phyloP scores from a whole-genome alignment of 2,329 filamentous ascomycete genomes.

The Alternaria sp. region DNA sequence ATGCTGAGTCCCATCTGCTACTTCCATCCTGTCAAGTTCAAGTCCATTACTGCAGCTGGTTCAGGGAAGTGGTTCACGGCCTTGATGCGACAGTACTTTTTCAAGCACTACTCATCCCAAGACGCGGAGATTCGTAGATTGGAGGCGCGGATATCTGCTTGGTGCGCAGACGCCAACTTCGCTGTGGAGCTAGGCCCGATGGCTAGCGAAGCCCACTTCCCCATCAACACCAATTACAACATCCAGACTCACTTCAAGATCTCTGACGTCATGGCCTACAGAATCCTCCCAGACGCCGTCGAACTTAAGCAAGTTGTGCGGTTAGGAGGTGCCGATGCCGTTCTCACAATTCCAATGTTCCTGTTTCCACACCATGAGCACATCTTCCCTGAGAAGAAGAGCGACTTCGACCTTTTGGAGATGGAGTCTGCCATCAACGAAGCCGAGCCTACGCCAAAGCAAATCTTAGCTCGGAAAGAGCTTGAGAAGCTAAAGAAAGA shows the following conservation, averaged over 20 bases:
- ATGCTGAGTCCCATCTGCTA: slow-evolving; percentile 60
- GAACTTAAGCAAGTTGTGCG: slow-evolving; percentile 59
- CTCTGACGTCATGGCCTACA: slow-evolving; percentile 60
- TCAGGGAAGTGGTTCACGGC: slow-evolving; percentile 61
- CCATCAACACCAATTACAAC: slow-evolving; percentile 58
- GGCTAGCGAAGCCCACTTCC: slow-evolving; percentile 57
- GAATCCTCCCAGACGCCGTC: slow-evolving; percentile 54
- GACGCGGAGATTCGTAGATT: slow-evolving; percentile 57
- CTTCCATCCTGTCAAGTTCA: slow-evolving; percentile 61
- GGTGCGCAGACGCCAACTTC: slow-evolving; percentile 63
- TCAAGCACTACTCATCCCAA: slow-evolving; percentile 57
- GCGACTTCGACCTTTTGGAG: slow-evolving; percentile 42
- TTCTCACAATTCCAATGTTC: slow-evolving; percentile 58
- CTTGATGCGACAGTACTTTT: slow-evolving; percentile 59
- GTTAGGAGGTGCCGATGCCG: slow-evolving; percentile 61
- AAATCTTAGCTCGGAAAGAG: slow-evolving; percentile 51
- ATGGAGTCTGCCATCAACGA: slow-evolving; percentile 52
- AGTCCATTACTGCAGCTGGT: slow-evolving; percentile 60
- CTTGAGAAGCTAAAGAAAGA: slow-evolving; percentile 56
- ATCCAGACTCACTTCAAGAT: slow-evolving; percentile 58
- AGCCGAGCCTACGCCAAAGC: slow-evolving; percentile 56
- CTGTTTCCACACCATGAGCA: slow-evolving; percentile 65
- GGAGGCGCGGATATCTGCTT: slow-evolving; percentile 57
- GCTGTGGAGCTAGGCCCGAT: slow-evolving; percentile 59
- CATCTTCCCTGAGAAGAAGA: slow-evolving; percentile 55